A percentile compares a stretch with the other conserved stretches of the same genome.
These are phyloP conservation scores for Rhodotorula mucilaginosa DNA, from an alignment of 1,284 basidiomycete species.

Conservation along the genomic window DNA sequence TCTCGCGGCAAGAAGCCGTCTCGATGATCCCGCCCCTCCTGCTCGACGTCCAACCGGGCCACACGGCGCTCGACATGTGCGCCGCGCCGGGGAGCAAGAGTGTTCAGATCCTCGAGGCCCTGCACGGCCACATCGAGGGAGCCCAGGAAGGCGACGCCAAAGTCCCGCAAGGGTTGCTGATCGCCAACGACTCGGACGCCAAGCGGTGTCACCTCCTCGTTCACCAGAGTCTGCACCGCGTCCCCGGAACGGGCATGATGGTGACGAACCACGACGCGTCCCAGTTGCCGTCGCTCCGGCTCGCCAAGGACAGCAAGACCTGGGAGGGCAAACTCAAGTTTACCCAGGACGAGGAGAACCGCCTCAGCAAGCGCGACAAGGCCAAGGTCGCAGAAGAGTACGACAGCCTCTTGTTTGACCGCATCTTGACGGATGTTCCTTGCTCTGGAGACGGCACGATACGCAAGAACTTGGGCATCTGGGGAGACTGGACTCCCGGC, in stretches of 20 bases:
- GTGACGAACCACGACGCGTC: conserved; percentile 96
- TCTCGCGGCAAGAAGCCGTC: conserved; percentile 95
- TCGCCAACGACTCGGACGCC: conserved; percentile 89
- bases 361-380: conserved; percentile 41
- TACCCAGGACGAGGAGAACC: conserved; percentile 30
- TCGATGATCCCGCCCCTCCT: conserved; percentile 98
- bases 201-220: conserved; percentile 96
- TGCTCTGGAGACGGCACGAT: conserved; percentile 97
- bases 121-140: conserved; percentile 52
- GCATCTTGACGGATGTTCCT: conserved; percentile 95
- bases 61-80: conserved; percentile 92
- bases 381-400: conserved; percentile 33
- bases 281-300: conserved; percentile 62
- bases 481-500: conserved; percentile 84
- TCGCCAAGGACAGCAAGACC: conserved; percentile 10
- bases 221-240: conserved; percentile 83
- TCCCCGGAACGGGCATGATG: conserved; percentile 87
- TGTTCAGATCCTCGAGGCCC: conserved; percentile 83
- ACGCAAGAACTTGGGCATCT: conserved; percentile 91
- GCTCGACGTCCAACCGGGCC: conserved; percentile 88
- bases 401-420: conserved; percentile 73
- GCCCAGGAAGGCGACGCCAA: conserved; percentile 53
- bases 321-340: conserved; percentile 8
- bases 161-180: conserved; percentile 71
- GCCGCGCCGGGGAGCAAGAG: conserved; percentile 99